Evolutionary conservation across 2,329 filamentous ascomycete genomes (phyloP), one percentile per base, ranked within the genome.

Genomic region (Aureobasidium mangrovei): DNA sequence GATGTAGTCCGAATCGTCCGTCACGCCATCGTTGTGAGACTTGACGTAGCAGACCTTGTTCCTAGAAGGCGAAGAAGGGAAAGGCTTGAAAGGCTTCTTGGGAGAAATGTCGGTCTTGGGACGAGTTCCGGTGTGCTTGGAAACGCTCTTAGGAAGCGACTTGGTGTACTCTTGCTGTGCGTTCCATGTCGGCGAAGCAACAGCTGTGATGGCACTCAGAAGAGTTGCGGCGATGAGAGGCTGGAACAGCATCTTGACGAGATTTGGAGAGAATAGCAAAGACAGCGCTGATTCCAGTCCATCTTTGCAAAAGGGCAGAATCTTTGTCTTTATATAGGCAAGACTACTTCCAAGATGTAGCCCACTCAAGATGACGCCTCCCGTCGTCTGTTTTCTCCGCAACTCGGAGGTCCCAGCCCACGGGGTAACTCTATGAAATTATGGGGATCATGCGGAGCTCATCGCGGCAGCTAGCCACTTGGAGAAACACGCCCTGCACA

Each of bases 1-100:
- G 47, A 85, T 77, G 54, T 75, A 66, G 27, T 68, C 56, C 39
- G 76, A 75, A 59, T 81, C 78, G 47, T 81, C 78, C 7, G 64
- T 69, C 36, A 67, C 67, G 40, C 67, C 59, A 29, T 71, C 70
- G 35, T 68, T 60, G 54, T 67, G 65, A 33, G 64, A 67, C 35
- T 69, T 60, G 28, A 74, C 69, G 24, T 60, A 63, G 58, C 72
- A 75, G 4, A 64, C 67, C 59, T 65, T 70, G 27, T 61, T 65
- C 29, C 72, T 62, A 6, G 59, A 36, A 4, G 69, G 65, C 27
- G 69, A 70, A 4, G 56, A n/a, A 3, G 67, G 66, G 47, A 71
- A 64, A 2, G 64, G 53, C 46, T 65, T 64, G 43, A 63, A 67
- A 0, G 69, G 68, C 31, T 67, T 63, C 38, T 70, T 62, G 4